Evolutionary conservation across 768 basidiomycete genomes (phyloP).

Genomic region (Holtermannia corniformis): DNA sequence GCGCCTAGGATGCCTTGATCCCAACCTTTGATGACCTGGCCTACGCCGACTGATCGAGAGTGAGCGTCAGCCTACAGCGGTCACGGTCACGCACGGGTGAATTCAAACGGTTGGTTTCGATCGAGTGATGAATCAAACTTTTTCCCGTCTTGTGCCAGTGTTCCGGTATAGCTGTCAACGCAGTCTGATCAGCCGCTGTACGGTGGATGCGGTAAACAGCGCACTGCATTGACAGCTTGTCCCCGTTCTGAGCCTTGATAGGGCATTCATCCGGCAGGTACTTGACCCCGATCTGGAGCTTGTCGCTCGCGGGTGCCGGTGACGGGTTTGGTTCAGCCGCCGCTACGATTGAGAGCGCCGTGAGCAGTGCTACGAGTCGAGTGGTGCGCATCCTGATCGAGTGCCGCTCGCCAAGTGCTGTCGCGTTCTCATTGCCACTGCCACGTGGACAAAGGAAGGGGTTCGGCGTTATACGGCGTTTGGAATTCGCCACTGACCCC

Average conservation of each 20-base stretch:
- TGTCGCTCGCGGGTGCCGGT: not conserved
- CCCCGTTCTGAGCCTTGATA: conserved; percentile 35
- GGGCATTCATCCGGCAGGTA: conserved; percentile 39
- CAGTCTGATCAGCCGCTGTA: not conserved
- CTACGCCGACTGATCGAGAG: conserved; percentile 31
- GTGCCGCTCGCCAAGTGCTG: no score
- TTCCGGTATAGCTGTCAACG: conserved; percentile 58
- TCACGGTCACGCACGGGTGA: conserved; percentile 49
- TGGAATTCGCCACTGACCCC: no score
- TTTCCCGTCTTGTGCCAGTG: conserved; percentile 59
- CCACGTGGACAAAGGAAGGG: no score
- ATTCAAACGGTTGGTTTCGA: conserved; percentile 62
- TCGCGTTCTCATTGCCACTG: no score
- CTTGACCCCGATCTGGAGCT: conserved; percentile 35
- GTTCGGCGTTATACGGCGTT: no score
- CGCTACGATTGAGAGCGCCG: not conserved
- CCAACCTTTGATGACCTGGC: conserved; percentile 43
- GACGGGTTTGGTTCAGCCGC: no score
- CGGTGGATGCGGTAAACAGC: conserved; percentile 1
- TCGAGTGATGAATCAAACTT: conserved; percentile 88
- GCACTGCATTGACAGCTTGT: conserved; percentile 41
- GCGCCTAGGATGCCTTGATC: conserved; percentile 50
- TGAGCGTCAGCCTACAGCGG: not conserved
- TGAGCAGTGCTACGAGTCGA: not conserved
- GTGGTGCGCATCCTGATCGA: no score